A percentile compares a stretch with the other conserved stretches of the same genome.
Evolutionary conservation across 129 eudicot genomes (phyloP).

Genomic region (Deinandra increscens): DNA sequence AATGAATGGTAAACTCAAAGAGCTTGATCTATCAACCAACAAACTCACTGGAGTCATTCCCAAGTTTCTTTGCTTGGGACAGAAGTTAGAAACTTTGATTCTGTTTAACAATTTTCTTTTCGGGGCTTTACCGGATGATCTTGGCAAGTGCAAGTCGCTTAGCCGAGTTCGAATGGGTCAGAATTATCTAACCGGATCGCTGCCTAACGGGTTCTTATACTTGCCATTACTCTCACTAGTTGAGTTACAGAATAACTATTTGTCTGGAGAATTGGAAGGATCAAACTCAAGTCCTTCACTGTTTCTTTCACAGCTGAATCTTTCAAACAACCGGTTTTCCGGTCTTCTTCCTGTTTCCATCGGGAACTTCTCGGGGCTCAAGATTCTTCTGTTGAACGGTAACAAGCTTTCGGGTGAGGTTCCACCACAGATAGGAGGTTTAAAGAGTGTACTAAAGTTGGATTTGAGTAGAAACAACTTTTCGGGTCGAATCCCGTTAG

Average conservation of each 20-base stretch:
- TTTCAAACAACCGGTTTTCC: constrained; percentile 55
- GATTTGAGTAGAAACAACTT: constrained; percentile 58
- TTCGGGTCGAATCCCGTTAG: constrained; percentile 47
- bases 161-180: constrained; percentile 59
- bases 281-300: constrained; percentile 32
- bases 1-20: constrained; percentile 42
- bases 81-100: constrained; percentile 48
- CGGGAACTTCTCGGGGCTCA: constrained; percentile 55
- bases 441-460: constrained; percentile 52
- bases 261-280: constrained; percentile 45
- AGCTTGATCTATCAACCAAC: constrained; percentile 62
- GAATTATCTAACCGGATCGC: constrained; percentile 60
- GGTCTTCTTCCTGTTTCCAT: constrained; percentile 53
- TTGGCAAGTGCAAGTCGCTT: constrained; percentile 54
- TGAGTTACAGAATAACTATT: constrained; percentile 60
- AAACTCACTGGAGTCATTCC: constrained; percentile 64
- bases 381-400: constrained; percentile 53
- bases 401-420: constrained; percentile 50
- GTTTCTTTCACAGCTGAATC: constrained; percentile 49
- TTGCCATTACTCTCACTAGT: constrained; percentile 59
- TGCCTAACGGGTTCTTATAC: constrained; percentile 56
- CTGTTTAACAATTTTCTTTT: constrained; percentile 56
- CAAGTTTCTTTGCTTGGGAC: constrained; percentile 47
- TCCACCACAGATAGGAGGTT: constrained; percentile 50
- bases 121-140: constrained; percentile 59